A percentile compares a stretch with the other conserved stretches of the same genome.
phyloP scores from a whole-genome alignment of 805 yeast species.

The Ogataea nitratoaversa region DNA sequence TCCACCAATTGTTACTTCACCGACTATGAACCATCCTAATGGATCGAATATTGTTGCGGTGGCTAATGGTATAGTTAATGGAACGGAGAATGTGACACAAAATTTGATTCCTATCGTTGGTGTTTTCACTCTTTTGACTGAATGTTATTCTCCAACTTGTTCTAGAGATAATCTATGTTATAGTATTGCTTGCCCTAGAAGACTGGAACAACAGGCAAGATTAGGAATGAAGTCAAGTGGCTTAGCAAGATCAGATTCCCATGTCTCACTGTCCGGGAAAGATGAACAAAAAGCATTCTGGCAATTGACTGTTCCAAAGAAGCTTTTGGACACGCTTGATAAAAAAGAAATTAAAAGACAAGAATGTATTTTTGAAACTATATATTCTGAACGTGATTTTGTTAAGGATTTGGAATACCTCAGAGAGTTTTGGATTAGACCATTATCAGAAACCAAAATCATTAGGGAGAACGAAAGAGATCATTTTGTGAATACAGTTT shows the following conservation, averaged over 20 bases:
- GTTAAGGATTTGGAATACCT: slow-evolving; percentile 91
- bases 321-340: slow-evolving; percentile 70
- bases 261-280: slow-evolving; percentile 66
- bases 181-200: slow-evolving; percentile 92
- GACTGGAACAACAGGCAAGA: slow-evolving; percentile 93
- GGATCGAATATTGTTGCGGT: not conserved
- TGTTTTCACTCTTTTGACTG: slow-evolving; percentile 86
- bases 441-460: slow-evolving; percentile 78
- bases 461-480: slow-evolving; percentile 88
- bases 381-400: slow-evolving; percentile 90
- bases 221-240: slow-evolving; percentile 85
- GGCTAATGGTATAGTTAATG: not conserved
- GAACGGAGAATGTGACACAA: not conserved
- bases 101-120: slow-evolving; percentile 68
- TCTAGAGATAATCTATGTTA: slow-evolving; percentile 84
- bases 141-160: slow-evolving; percentile 97
- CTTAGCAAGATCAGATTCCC: slow-evolving; percentile 67
- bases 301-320: slow-evolving; percentile 87
- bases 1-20: slow-evolving; percentile 14
- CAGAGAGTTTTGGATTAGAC: slow-evolving; percentile 91
- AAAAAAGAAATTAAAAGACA: slow-evolving; percentile 88
- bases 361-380: slow-evolving; percentile 90
- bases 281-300: slow-evolving; percentile 82
- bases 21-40: slow-evolving; percentile 7
- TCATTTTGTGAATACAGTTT: slow-evolving; percentile 85